A percentile compares a stretch with the other conserved stretches of the same genome.
Evolutionary conservation across 192 early-diverging fungal genomes (phyloP).

Genomic region (Linnemannia zychae): DNA sequence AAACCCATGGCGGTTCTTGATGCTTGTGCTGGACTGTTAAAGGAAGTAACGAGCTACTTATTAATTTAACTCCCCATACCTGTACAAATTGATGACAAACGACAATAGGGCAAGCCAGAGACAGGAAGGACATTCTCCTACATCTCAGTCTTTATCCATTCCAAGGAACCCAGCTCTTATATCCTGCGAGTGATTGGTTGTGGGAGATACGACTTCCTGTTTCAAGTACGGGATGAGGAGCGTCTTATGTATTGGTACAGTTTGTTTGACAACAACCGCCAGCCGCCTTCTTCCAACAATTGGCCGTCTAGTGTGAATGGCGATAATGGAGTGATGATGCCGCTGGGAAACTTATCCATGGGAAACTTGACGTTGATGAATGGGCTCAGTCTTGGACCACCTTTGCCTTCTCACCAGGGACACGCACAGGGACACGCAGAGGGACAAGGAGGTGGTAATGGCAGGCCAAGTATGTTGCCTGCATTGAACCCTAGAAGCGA

Average conservation of each 20-base stretch:
- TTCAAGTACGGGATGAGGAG: slow-evolving; percentile 44
- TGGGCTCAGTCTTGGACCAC: not conserved
- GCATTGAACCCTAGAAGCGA: not conserved
- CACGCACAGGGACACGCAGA: not conserved
- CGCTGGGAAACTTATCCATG: not conserved
- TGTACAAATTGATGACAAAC: not conserved
- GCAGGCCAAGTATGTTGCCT: not conserved
- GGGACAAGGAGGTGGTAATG: not conserved
- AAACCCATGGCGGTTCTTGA: not conserved
- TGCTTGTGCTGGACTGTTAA: no score
- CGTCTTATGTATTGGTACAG: slow-evolving; percentile 34
- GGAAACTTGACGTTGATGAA: not conserved
- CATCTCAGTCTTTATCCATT: slow-evolving; percentile 14
- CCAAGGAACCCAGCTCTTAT: slow-evolving; percentile 18
- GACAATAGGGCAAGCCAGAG: slow-evolving; percentile 37
- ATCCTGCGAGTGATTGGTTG: slow-evolving; percentile 20
- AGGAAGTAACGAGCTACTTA: no score
- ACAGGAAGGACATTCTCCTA: slow-evolving; percentile 35
- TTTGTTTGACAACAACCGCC: slow-evolving; percentile 37
- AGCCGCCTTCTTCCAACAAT: not conserved
- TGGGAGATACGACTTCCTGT: slow-evolving; percentile 25
- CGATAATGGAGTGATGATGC: not conserved
- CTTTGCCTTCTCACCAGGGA: not conserved
- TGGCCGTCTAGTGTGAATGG: not conserved
- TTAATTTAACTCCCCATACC: no score